Conservation (phyloP, 2,329 filamentous ascomycete species). For the Aspergillus transmontanensis region DNA sequence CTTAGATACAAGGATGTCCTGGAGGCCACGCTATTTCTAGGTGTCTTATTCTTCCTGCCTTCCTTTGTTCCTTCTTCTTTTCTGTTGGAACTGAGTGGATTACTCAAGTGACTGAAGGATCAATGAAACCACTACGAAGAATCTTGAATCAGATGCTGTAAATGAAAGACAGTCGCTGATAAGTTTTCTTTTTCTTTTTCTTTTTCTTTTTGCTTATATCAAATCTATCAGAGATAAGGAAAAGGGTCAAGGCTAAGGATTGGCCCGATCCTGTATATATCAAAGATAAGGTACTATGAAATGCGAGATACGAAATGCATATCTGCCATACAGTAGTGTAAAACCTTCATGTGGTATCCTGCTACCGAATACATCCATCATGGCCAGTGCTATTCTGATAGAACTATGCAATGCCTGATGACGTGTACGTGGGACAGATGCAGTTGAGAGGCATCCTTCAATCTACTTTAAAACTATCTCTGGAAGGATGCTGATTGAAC, state of each 20-base stretch:
- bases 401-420: neutral
- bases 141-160: neutral
- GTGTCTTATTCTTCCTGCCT: neutral
- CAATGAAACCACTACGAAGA: neutral
- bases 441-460: neutral
- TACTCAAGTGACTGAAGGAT: neutral
- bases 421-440: neutral
- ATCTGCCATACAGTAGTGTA: neutral
- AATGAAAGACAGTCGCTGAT: neutral
- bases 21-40: neutral
- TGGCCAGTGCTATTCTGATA: neutral
- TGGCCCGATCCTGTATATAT: no score
- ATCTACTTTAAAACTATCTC: neutral
- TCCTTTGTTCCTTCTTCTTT: neutral
- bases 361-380: neutral
- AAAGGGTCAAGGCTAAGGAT: neutral
- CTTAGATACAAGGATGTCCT: neutral
- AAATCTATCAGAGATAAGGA: neutral
- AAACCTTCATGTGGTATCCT: neutral
- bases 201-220: no score
- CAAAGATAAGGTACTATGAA: neutral
- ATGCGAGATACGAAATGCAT: neutral
- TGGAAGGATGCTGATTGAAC: neutral
- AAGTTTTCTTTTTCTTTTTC: no score
- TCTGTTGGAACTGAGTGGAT: neutral